Base-by-base conservation (phyloP, 441 rosid species). In the Gossypium gossypioides region DNA sequence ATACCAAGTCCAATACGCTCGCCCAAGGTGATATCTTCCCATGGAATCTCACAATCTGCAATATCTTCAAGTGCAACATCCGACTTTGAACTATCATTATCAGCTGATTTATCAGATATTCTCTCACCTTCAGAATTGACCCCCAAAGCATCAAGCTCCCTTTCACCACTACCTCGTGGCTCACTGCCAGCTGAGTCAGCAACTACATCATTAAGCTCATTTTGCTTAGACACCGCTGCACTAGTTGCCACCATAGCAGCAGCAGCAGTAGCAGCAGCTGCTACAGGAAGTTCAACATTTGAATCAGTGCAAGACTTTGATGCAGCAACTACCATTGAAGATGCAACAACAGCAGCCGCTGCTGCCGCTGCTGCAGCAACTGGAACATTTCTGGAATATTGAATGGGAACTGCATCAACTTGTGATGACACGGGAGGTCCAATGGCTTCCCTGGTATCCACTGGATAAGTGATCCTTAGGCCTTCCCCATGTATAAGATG, bases 1-100 rank as follows among this genome's bases (percentile, higher is more conserved):
- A 73, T 94, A 94, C 99, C 99, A 32, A 94, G 99, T 83, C 99
- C 99, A 80, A 94, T 90, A 55, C 99, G 97, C 70, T 92, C 99
- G 44, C 97, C 99, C 86, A 90, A 62, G 74, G 87, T 82, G 76
- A 92, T 86, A 64, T 92, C 99, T 50, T 90, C 99, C 96, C 92
- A 92, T 32, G 79, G 87, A 82, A 94, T 90, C 88, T 94, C 98
- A 68, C 87, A 89, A 52, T 94, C 99, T 5, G 91, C 92, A 73
- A 92, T 91, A 80, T 89, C 96, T 75, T 90, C 99, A 77, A 88
- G 77, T 9, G 83, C 75, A 68, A 72, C 75, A 76, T 91, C 96
- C 19, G 94, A 88, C 76, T 80, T 94, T 18, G 85, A 57, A 80
- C 90, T 88, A 68, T 88, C 92, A 56, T 82, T 80, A 57, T 89